Evolutionary conservation across 805 yeast genomes (phyloP), one percentile per base, ranked within the genome.

Genomic region (Crinitomyces ghanaensis): DNA sequence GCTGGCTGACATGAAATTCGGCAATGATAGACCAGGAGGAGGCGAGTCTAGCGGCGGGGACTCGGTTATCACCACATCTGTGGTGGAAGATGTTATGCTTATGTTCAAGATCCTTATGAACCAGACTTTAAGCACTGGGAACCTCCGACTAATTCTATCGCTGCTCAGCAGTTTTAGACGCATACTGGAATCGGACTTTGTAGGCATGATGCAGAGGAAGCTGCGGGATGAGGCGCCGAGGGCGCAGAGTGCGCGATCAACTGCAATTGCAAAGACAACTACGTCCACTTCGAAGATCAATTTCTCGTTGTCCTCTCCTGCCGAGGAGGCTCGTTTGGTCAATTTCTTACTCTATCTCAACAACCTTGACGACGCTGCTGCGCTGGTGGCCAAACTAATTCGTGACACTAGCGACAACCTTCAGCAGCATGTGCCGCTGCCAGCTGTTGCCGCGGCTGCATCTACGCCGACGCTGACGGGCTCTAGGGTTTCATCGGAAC

Each of bases 51-150:
- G n/a, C n/a, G n/a, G n/a, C n/a, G n/a, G n/a, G n/a, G n/a, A n/a
- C n/a, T n/a, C n/a, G n/a, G n/a, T n/a, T n/a, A 43, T 56, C 9
- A 71, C 79, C 4, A 73, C 93, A 0, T 83, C 96, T 0, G 75
- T 83, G 15, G 73, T 86, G 16, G 98, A 91, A 47, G 98, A 91
- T 51, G 60, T 82, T 21, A 69, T 83, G 18, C 63, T 84, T 45
- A 72, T 85, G 6, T 58, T 86, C 28, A 79, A 82, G 47, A 71
- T 74, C 23, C 66, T 80, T 12, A 53, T 85, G 22, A 59, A 74
- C 16, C 78, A 77, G 38, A 64, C 75, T 1, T 61, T 85, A 8
- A 77, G 80, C 28, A 70, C 93, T 0, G 93, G 93, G 0, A 79
- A 81, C 39, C 59, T 59, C 3, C 35, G 63, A 5, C 62, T 76